phyloP scores from a whole-genome alignment of 139 green algal species.

The Micromonas pusilla region DNA sequence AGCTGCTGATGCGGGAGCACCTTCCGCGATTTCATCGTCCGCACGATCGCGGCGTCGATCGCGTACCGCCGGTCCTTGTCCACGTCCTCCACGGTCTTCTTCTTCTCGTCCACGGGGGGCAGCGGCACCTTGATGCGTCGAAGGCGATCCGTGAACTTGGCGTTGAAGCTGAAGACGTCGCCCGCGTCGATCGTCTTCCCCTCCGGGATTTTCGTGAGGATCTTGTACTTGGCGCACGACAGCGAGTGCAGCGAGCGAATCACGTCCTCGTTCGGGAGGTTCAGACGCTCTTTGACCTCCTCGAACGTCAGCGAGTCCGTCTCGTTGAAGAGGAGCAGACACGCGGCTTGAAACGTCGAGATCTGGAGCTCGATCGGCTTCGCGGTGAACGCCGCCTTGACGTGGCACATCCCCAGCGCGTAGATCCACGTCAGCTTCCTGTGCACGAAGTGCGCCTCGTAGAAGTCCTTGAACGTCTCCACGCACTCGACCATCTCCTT shows the following conservation, averaged over 20 bases:
- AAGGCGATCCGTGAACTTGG: conserved; percentile 83
- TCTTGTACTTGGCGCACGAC: conserved; percentile 79
- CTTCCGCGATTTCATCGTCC: conserved; percentile 87
- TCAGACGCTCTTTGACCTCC: conserved; percentile 72
- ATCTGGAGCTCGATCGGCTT: conserved; percentile 82
- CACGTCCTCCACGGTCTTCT: conserved; percentile 92
- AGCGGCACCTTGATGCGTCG: conserved; percentile 73
- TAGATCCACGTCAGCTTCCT: conserved; percentile 93
- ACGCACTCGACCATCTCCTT: conserved; percentile 76
- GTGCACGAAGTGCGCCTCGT: conserved; percentile 66
- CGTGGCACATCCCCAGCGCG: conserved; percentile 54
- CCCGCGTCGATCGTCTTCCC: conserved; percentile 54
- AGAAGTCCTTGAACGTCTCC: conserved; percentile 79
- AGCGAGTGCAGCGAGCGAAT: conserved; percentile 77
- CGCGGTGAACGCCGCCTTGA: conserved; percentile 70
- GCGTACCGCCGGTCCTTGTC: conserved; percentile 80
- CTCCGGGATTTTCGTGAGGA: conserved; percentile 71
- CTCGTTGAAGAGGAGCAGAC: conserved; percentile 87
- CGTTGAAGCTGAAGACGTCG: conserved; percentile 83
- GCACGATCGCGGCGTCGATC: conserved; percentile 81
- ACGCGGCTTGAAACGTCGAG: conserved; percentile 72
- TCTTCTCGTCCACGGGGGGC: conserved; percentile 81
- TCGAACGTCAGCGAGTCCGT: conserved; percentile 57
- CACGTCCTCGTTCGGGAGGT: conserved; percentile 83
- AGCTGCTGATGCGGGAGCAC: conserved; percentile 82